Percentiles rank a stretch among this genome's conserved stretches.
phyloP scores from a whole-genome alignment of 495 filamentous ascomycete genomes.

The Echria macrotheca region DNA sequence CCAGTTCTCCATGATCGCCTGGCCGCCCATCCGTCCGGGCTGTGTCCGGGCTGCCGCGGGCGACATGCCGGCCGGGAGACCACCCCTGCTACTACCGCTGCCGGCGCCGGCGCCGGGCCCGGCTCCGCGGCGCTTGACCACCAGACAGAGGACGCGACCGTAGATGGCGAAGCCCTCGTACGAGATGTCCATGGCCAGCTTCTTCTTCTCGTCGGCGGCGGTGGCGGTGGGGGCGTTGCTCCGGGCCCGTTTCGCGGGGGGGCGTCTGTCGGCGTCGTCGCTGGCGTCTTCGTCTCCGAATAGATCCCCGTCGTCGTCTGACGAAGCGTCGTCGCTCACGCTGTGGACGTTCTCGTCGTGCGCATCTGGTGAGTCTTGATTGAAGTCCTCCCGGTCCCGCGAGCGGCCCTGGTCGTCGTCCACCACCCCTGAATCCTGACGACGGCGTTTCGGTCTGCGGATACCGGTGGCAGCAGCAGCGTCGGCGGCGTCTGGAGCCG shows the following conservation, averaged over 20 bases:
- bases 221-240: constrained; percentile 28
- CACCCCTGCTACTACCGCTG: constrained; percentile 23
- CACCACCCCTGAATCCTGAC: constrained; percentile 7
- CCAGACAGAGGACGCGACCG: constrained; percentile 81
- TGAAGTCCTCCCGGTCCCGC: constrained; percentile 19
- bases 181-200: constrained; percentile 71
- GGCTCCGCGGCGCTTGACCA: constrained; percentile 60
- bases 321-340: constrained; percentile 18
- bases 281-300: constrained; percentile 27
- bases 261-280: constrained; percentile 27
- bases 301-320: constrained; percentile 27
- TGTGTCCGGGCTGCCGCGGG: too few species aligned
- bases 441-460: constrained; percentile 26
- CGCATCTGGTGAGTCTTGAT: constrained; percentile 16
- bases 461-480: too few species aligned
- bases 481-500: constrained; percentile 19
- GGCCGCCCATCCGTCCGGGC: constrained; percentile 43
- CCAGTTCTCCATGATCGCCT: constrained; percentile 91
- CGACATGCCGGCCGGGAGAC: constrained; percentile 24
- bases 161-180: constrained; percentile 97
- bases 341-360: constrained; percentile 8
- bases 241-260: constrained; percentile 45
- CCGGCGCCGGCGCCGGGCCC: constrained; percentile 20
- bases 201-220: constrained; percentile 77
- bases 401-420: constrained; percentile 17